Evolutionary conservation across 345 rosid species (phyloP).

Genomic region (Fremontodendron californicum): DNA sequence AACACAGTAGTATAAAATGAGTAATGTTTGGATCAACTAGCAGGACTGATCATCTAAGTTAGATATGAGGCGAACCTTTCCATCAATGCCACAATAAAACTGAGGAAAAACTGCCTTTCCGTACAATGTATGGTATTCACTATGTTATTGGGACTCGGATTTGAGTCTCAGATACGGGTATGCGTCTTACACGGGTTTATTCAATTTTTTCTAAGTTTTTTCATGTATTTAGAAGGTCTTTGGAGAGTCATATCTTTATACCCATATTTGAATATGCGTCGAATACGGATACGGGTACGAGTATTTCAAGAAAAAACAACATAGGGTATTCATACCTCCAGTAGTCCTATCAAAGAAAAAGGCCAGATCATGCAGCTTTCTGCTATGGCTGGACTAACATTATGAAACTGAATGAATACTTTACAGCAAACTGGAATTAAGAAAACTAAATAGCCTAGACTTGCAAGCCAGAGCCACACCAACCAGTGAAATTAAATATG

Average conservation of each 20-base stretch:
- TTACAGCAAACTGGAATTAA: background rate
- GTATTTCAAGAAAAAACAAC: too few species aligned
- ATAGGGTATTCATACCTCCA: background rate
- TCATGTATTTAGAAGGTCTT: too few species aligned
- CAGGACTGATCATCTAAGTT: too few species aligned
- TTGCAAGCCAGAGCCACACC: background rate
- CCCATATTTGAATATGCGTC: too few species aligned
- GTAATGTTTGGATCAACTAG: background rate
- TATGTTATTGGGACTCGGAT: too few species aligned
- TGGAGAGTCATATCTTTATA: too few species aligned
- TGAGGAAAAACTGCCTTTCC: background rate
- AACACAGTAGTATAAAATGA: background rate
- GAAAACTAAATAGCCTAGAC: background rate
- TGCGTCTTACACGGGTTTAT: too few species aligned
- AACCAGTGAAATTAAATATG: background rate
- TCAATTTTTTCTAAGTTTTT: too few species aligned
- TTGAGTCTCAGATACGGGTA: too few species aligned
- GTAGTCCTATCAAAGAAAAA: background rate
- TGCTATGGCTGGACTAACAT: background rate
- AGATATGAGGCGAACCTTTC: background rate
- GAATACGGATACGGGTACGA: too few species aligned
- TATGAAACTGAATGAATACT: background rate
- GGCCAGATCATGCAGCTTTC: background rate
- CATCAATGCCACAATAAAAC: background rate
- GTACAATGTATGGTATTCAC: background rate